Base-by-base conservation (phyloP, 2,329 filamentous ascomycete genomes). In the Zarea fungicola region DNA sequence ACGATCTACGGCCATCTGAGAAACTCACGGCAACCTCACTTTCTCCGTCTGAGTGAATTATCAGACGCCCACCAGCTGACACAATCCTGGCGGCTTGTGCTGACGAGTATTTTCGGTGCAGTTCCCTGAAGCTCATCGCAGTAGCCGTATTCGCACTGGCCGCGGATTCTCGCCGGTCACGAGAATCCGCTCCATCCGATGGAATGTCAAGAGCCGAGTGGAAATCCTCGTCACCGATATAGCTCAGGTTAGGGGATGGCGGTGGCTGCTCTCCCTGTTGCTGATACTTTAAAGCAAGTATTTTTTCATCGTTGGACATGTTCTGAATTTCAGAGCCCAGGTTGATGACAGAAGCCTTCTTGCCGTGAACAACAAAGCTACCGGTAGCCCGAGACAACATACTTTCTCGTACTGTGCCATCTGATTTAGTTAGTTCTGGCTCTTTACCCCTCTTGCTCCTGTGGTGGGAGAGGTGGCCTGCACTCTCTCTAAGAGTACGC, bases 301-400 rank as follows among this genome's bases (percentile, higher is more conserved):
- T 69, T 31, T 84, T 81, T 60, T 91, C 86, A 52, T 92, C 87
- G 0, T 82, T 77, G 1, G 84, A 78, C 67, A 91, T 81, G 51
- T 79, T 85, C 60, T 92, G 85, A 72, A 96, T 84, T 58, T 96
- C 92, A n/a, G 84, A 83, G 8, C 91, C 90, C 63, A 99, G 95
- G n/a, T 89, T 95, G 57, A 99, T 89, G 49, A 99, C 88, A 1
- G 90, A 96, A 3, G 93, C 93, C 67, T 99, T 97, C 73, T 97
- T 99, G 52, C 93, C 92, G 61, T 99, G 93, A 4, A 99, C 84
- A 4, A 93, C 95, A 65, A 99, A 99, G 59, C 89, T 95, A 5
- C 89, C 89, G 11, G 87, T 82, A 11, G 86, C 85, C 41, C 93
- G 83, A 6, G 86, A 75, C 11, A 99, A 75, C 10, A 86, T 83